Conservation (phyloP, 208 protist genomes). For the Trypanosoma scelopori region DNA sequence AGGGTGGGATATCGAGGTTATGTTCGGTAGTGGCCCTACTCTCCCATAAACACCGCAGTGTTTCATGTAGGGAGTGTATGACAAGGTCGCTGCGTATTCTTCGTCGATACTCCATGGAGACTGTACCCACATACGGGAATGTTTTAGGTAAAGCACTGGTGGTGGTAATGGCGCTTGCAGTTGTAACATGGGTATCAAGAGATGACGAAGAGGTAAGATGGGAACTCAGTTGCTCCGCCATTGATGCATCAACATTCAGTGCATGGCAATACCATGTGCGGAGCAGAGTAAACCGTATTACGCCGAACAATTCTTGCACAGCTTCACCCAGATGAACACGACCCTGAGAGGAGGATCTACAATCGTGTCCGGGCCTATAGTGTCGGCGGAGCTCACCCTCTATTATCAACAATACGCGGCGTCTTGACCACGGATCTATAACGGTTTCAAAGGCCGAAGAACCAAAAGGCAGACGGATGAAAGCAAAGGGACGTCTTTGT, state of each 20-base stretch:
- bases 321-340: neutral
- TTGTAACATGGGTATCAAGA: neutral
- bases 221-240: neutral
- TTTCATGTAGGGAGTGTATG: neutral
- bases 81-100: neutral
- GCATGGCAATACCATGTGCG: conserved; percentile 14
- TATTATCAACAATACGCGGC: conserved; percentile 6
- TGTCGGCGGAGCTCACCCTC: conserved; percentile 11
- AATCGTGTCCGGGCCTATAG: neutral
- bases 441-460: conserved; percentile 2
- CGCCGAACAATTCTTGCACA: conserved; percentile 6
- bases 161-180: too few relatives aligned
- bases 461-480: conserved; percentile 25
- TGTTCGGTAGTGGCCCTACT: neutral
- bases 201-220: neutral
- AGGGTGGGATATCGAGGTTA: neutral
- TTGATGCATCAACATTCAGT: neutral
- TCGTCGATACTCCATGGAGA: neutral
- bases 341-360: too few relatives aligned
- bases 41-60: neutral
- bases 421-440: neutral
- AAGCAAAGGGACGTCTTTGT: conserved; percentile 18
- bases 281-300: conserved; percentile 20
- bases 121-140: neutral
- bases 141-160: too few relatives aligned